These are phyloP conservation scores for Phalaenopsis hybrid DNA, from an alignment of 116 monocot genomes.

Conservation along the genomic window DNA sequence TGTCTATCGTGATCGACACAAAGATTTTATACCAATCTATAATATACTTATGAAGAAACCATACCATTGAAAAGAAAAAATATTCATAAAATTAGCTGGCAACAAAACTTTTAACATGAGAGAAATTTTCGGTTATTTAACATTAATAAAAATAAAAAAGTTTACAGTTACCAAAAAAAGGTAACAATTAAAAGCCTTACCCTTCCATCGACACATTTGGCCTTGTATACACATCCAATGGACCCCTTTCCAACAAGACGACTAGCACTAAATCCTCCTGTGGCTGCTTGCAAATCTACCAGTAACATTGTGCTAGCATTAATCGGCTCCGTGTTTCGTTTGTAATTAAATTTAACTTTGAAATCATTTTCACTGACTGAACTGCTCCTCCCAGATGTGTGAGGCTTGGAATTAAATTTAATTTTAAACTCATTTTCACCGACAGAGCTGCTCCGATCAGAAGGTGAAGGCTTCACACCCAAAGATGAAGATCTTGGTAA, in stretches of 20 bases:
- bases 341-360: conserved; percentile 41
- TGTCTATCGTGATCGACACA: background rate
- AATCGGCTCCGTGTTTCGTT: conserved; percentile 33
- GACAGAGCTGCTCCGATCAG: conserved; percentile 36
- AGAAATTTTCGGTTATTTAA: background rate
- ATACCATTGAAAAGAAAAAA: background rate
- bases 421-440: conserved; percentile 59
- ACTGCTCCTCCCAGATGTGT: conserved; percentile 26
- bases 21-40: background rate
- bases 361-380: conserved; percentile 61
- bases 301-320: conserved; percentile 33
- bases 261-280: conserved; percentile 57
- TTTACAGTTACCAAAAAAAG: background rate
- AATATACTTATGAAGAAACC: background rate
- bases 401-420: conserved; percentile 37
- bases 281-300: conserved; percentile 66
- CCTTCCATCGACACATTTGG: conserved; percentile 86
- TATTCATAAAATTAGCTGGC: background rate
- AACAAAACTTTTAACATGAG: background rate
- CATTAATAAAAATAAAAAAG: background rate
- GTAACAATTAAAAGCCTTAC: conserved; percentile 29
- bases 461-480: conserved; percentile 41
- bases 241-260: conserved; percentile 82
- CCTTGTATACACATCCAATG: conserved; percentile 75
- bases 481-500: conserved; percentile 35